Evolutionary conservation across 2,329 filamentous ascomycete genomes (phyloP), one percentile per base, ranked within the genome.

Genomic region (Diplodia seriata): DNA sequence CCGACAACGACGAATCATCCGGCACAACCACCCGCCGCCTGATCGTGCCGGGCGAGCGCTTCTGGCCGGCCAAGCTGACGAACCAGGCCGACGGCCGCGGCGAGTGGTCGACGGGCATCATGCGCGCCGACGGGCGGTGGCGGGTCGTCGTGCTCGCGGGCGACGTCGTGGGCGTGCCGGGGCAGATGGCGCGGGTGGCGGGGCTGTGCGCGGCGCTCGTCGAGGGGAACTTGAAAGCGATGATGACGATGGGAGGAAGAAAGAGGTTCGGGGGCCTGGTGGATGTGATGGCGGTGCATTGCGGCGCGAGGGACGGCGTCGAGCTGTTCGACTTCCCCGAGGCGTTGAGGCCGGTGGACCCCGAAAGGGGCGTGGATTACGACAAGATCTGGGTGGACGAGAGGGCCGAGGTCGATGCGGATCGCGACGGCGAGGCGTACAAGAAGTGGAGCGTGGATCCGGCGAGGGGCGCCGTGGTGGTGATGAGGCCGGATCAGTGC

Each of bases 401-500:
- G 66, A 20, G 12, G 31, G 33, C 8, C 51, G 55, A 63, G 56
- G 23, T 38, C 29, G 69, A 55, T 43, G 33, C 18, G 47, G 67
- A 68, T n/a, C 49, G 43, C 9, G 15, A 51, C 20, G 50, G 61
- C 4, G 38, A 36, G 26, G 47, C 47, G 14, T 64, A 36, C n/a
- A 26, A 23, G 8, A 36, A 18, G 47, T 64, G 50, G 47, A 47
- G 61, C n/a, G 20, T 64, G 3, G 61, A 53, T 11, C 26, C 12
- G 61, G 14, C n/a, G 2, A 53, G 5, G 15, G 61, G 61, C 7
- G 29, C 61, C 2, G 43, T 64, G 26, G 4, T 64, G 5, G 47
- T 64, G n/a, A 43, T 64, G 43, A 50, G 61, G 61, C 61, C 61
- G 8, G 61, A 64, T n/a, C 47, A 54, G 61, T 36, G 23, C 8